A percentile compares a stretch with the other conserved stretches of the same genome.
Evolutionary conservation across 1,284 basidiomycete genomes (phyloP).

Genomic region (Cutaneotrichosporon sp.): DNA sequence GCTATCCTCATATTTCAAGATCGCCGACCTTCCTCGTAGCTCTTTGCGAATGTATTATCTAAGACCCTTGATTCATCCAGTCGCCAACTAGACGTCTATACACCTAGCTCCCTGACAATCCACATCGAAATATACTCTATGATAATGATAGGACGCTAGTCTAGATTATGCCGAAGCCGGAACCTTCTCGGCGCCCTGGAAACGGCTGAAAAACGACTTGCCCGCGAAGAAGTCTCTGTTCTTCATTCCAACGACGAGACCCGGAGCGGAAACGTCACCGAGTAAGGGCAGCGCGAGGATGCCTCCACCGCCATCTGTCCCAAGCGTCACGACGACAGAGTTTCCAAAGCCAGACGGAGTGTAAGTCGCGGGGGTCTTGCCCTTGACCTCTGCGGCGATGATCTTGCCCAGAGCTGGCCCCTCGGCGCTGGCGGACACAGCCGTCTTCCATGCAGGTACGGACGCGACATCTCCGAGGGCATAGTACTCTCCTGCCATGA

Average conservation of each 20-base stretch:
- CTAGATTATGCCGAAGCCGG: too few relatives aligned
- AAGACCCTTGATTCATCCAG: too few relatives aligned
- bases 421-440: slow-evolving; percentile 22
- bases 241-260: slow-evolving; percentile 31
- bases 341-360: slow-evolving; percentile 26
- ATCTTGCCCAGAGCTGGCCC: slow-evolving; percentile 20
- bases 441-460: slow-evolving; percentile 35
- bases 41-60: too few relatives aligned
- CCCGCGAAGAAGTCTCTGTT: slow-evolving; percentile 27
- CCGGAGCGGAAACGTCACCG: slow-evolving; percentile 24
- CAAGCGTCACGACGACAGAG: slow-evolving; percentile 34
- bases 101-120: too few relatives aligned
- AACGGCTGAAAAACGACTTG: slow-evolving; percentile 24
- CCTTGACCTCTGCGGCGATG: slow-evolving; percentile 31
- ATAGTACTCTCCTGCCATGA: slow-evolving; percentile 34
- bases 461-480: slow-evolving; percentile 43
- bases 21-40: too few relatives aligned
- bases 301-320: slow-evolving; percentile 27
- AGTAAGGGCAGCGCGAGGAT: slow-evolving; percentile 21
- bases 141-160: too few relatives aligned
- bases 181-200: slow-evolving; percentile 30
- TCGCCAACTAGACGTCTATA: too few relatives aligned
- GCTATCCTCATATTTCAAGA: too few relatives aligned
- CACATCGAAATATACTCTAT: too few relatives aligned
- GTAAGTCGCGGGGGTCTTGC: slow-evolving; percentile 26